Percentiles rank a stretch among this genome's conserved stretches.
Evolutionary conservation across 2,329 filamentous ascomycete genomes (phyloP).

Genomic region (Botrytis elliptica): DNA sequence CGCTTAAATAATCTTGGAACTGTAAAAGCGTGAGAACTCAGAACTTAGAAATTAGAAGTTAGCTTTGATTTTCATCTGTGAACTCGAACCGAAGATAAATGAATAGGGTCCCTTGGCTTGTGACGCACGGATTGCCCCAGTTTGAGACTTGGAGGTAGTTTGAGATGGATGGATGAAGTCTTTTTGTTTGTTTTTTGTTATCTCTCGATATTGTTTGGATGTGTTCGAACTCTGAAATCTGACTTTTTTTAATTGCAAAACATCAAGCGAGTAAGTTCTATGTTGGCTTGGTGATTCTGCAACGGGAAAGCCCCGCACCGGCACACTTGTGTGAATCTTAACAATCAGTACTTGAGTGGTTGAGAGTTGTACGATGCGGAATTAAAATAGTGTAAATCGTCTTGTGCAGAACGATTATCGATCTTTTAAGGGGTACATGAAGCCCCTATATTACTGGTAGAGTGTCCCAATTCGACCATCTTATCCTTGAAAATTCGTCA

Average conservation of each 20-base stretch:
- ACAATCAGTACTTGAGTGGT: neutral
- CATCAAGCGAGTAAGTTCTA: neutral
- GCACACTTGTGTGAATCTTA: neutral
- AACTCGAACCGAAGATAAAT: neutral
- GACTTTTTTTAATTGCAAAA: neutral
- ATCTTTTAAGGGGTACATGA: neutral
- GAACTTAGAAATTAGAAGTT: neutral
- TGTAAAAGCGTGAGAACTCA: neutral
- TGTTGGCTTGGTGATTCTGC: neutral
- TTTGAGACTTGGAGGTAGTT: constrained; percentile 11
- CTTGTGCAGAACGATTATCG: neutral
- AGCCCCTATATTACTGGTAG: neutral
- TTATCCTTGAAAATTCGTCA: neutral
- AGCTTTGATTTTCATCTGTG: neutral
- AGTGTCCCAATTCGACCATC: neutral
- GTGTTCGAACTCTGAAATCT: neutral
- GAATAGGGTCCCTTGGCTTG: constrained; percentile 7
- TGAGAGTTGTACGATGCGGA: neutral
- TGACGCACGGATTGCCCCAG: constrained; percentile 14
- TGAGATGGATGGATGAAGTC: neutral
- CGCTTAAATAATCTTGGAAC: constrained; percentile 6
- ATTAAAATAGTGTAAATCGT: neutral
- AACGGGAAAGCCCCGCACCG: neutral
- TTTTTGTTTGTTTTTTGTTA: neutral
- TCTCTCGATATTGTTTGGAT: neutral